These are phyloP conservation scores for Cystofilobasidium bisporidii DNA, from an alignment of 768 basidiomycete species.

Conservation along the genomic window DNA sequence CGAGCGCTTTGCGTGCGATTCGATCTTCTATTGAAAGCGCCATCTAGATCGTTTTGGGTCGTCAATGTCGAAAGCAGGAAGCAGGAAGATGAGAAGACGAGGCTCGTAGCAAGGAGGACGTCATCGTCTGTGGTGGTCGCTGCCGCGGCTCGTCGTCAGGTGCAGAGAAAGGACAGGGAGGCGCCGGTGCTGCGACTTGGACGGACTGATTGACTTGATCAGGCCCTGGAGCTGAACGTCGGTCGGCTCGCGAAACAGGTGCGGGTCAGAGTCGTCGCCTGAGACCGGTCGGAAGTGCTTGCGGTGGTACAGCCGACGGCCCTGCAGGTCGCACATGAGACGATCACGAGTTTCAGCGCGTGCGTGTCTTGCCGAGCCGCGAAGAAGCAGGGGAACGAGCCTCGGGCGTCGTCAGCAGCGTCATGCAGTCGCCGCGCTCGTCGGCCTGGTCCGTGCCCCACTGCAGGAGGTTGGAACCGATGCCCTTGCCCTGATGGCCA, in stretches of 20 bases:
- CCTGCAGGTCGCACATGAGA: too few relatives aligned
- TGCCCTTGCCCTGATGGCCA: not conserved
- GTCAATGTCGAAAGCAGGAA: too few relatives aligned
- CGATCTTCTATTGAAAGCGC: slow-evolving; percentile 58
- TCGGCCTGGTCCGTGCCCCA: not conserved
- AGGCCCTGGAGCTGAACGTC: too few relatives aligned
- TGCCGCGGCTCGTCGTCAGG: too few relatives aligned
- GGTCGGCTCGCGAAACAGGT: too few relatives aligned
- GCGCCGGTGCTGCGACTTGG: too few relatives aligned
- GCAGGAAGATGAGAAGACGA: too few relatives aligned
- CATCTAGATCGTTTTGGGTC: not conserved
- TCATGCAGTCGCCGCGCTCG: not conserved
- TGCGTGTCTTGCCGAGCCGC: not conserved
- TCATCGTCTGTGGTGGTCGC: too few relatives aligned
- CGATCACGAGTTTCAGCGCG: not conserved
- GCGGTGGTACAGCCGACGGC: not conserved
- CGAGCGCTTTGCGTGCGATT: slow-evolving; percentile 56
- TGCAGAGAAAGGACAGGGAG: too few relatives aligned
- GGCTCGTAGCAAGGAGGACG: too few relatives aligned
- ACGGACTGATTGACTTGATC: too few relatives aligned
- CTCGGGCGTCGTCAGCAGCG: not conserved
- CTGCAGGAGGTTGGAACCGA: not conserved
- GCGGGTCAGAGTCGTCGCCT: too few relatives aligned
- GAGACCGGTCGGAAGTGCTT: not conserved
- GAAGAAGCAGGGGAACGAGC: not conserved